These are phyloP conservation scores for Daldinia caldariorum DNA, from an alignment of 495 filamentous ascomycete genomes.

Conservation along the genomic window DNA sequence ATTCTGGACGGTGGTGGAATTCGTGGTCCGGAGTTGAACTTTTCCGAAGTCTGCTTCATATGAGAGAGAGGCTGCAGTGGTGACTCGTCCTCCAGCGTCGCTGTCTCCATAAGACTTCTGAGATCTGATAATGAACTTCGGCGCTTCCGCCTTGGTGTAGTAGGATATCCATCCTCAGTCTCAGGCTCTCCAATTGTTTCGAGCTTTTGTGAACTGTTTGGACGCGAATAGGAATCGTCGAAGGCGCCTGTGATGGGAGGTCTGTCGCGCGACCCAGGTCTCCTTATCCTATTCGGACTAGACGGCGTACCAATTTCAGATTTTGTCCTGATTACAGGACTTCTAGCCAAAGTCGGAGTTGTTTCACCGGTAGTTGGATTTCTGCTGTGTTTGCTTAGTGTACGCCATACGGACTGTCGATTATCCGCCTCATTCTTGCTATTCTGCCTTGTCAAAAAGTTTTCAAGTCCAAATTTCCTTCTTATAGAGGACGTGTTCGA, in stretches of 20 bases:
- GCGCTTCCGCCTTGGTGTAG: conserved; percentile 75
- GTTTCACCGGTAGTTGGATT: conserved; percentile 63
- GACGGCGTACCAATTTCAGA: conserved; percentile 75
- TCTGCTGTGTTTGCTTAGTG: conserved; percentile 82
- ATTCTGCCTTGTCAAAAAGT: conserved; percentile 73
- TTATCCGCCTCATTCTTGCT: conserved; percentile 75
- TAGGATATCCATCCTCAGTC: conserved; percentile 51
- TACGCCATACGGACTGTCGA: conserved; percentile 83
- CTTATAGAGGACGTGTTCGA: conserved; percentile 84
- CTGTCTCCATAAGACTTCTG: conserved; percentile 65
- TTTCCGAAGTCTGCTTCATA: conserved; percentile 69
- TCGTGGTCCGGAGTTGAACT: conserved; percentile 58
- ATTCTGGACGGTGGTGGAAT: conserved; percentile 55
- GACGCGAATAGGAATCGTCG: conserved; percentile 58
- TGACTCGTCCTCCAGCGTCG: conserved; percentile 55
- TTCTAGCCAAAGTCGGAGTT: conserved; percentile 66
- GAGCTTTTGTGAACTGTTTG: conserved; percentile 58
- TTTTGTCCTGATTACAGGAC: conserved; percentile 75
- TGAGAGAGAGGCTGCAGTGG: conserved; percentile 55
- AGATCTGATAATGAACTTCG: conserved; percentile 93
- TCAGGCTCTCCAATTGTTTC: conserved; percentile 64
- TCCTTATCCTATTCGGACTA: conserved; percentile 59
- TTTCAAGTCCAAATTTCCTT: conserved; percentile 82
- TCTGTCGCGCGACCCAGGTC: conserved; percentile 74
- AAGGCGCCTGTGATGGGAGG: conserved; percentile 71